Evolutionary conservation across 2,329 filamentous ascomycete species (phyloP).

Genomic region (Raffaelea ambrosiae): DNA sequence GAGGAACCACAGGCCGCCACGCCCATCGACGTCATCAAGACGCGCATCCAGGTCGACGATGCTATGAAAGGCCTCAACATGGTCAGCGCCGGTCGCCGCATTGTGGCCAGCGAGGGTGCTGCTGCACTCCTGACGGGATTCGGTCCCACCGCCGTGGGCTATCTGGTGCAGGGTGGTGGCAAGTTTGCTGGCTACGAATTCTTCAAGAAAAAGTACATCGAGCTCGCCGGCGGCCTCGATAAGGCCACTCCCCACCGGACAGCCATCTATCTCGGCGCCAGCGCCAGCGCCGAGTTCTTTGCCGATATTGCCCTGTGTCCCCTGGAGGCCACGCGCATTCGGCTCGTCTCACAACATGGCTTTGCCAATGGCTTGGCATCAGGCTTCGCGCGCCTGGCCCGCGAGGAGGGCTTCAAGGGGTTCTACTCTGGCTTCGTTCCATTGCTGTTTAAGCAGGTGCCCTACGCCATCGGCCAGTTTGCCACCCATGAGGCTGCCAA

Average conservation of each 20-base stretch:
- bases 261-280: conserved; percentile 63
- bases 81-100: conserved; percentile 68
- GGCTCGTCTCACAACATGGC: conserved; percentile 72
- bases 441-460: conserved; percentile 80
- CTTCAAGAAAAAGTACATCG: conserved; percentile 85
- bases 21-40: conserved; percentile 69
- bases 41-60: conserved; percentile 83
- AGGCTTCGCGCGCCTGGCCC: conserved; percentile 67
- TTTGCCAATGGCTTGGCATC: conserved; percentile 65
- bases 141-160: conserved; percentile 77
- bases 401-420: conserved; percentile 67
- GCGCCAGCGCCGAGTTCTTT: conserved; percentile 61
- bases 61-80: conserved; percentile 77
- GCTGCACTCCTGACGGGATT: conserved; percentile 74
- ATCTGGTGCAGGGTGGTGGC: conserved; percentile 82
- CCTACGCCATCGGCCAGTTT: conserved; percentile 92
- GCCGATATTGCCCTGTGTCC: conserved; percentile 80
- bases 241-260: conserved; percentile 35
- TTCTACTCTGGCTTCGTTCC: conserved; percentile 91
- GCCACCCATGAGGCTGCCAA: conserved; percentile 85
- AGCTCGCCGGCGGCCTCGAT: conserved; percentile 48
- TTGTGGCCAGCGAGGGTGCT: conserved; percentile 71
- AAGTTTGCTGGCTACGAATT: conserved; percentile 92
- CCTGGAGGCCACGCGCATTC: conserved; percentile 72
- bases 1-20: conserved; percentile 34